Evolutionary conservation across 1,284 basidiomycete genomes (phyloP).

Genomic region (Anthracocystis panici-leucophaei): DNA sequence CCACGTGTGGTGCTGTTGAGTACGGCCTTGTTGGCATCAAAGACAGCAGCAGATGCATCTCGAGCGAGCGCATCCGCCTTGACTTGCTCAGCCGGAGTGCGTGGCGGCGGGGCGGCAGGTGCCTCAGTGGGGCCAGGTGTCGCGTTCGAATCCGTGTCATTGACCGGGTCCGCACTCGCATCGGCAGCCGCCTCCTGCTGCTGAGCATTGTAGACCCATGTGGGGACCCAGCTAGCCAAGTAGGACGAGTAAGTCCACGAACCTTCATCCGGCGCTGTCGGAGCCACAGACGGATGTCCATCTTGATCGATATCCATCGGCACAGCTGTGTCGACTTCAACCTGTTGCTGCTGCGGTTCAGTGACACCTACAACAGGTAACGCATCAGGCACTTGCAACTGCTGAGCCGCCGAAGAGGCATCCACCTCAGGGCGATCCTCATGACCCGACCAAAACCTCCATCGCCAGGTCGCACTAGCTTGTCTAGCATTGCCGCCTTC

Average conservation of each 20-base stretch:
- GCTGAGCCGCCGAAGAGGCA: slow-evolving; percentile 15
- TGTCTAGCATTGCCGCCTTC: slow-evolving; percentile 14
- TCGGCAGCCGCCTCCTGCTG: slow-evolving; percentile 17
- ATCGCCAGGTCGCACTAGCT: slow-evolving; percentile 30
- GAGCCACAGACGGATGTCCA: not conserved
- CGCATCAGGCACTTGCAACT: slow-evolving; percentile 16
- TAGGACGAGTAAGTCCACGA: slow-evolving; percentile 58
- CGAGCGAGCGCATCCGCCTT: slow-evolving; percentile 62
- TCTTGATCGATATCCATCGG: slow-evolving; percentile 47
- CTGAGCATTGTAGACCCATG: slow-evolving; percentile 51
- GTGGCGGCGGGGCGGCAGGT: slow-evolving; percentile 1
- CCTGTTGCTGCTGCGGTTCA: not conserved
- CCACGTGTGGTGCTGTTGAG: slow-evolving; percentile 55
- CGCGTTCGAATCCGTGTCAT: not conserved
- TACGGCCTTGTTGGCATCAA: slow-evolving; percentile 51
- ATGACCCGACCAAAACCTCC: slow-evolving; percentile 38
- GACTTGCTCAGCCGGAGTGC: slow-evolving; percentile 64
- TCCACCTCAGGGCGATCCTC: slow-evolving; percentile 15
- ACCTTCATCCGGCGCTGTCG: slow-evolving; percentile 12
- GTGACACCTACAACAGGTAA: not conserved
- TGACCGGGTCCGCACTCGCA: not conserved
- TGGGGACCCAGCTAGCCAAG: slow-evolving; percentile 53
- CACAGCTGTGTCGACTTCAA: slow-evolving; percentile 12
- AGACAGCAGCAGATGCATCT: slow-evolving; percentile 25
- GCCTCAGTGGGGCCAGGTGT: not conserved